phyloP scores from a whole-genome alignment of 2,329 filamentous ascomycete genomes.

The Pestalotiopsis sp. region DNA sequence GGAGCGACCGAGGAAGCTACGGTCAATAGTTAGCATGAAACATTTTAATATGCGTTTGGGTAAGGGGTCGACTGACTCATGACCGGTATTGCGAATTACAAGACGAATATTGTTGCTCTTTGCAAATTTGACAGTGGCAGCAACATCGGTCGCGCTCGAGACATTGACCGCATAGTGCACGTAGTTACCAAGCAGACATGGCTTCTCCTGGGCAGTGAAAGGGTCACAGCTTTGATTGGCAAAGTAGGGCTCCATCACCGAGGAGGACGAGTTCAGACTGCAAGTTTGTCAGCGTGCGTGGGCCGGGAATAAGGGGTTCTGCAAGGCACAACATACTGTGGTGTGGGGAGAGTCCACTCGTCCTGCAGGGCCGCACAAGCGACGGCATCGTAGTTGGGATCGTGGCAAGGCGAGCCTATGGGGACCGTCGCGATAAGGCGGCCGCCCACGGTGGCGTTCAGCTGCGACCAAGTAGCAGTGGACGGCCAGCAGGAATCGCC shows the following conservation, averaged over 20 bases:
- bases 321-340: constrained; percentile 8
- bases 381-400: constrained; percentile 9
- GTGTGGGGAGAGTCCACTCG: constrained; percentile 5
- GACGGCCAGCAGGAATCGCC: constrained; percentile 10
- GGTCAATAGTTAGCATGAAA: too few species aligned
- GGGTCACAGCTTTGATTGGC: constrained; percentile 18
- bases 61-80: constrained; percentile 28
- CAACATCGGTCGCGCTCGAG: constrained; percentile 6
- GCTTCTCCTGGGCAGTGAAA: constrained; percentile 6
- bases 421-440: constrained; percentile 13
- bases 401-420: constrained; percentile 11
- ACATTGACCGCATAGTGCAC: constrained; percentile 16
- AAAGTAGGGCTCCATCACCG: constrained; percentile 16
- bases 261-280: constrained; percentile 16
- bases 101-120: constrained; percentile 44
- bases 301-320: not conserved
- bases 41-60: too few species aligned
- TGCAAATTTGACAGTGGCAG: constrained; percentile 21
- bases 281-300: not conserved
- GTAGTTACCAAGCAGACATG: constrained; percentile 15
- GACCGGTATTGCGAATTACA: constrained; percentile 51
- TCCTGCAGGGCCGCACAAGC: constrained; percentile 12
- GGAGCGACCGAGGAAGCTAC: constrained; percentile 27
- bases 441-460: constrained; percentile 11
- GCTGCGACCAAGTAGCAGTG: constrained; percentile 2